These are phyloP conservation scores for Allium sativum DNA, from an alignment of 106 monocot genomes.

Conservation along the genomic window DNA sequence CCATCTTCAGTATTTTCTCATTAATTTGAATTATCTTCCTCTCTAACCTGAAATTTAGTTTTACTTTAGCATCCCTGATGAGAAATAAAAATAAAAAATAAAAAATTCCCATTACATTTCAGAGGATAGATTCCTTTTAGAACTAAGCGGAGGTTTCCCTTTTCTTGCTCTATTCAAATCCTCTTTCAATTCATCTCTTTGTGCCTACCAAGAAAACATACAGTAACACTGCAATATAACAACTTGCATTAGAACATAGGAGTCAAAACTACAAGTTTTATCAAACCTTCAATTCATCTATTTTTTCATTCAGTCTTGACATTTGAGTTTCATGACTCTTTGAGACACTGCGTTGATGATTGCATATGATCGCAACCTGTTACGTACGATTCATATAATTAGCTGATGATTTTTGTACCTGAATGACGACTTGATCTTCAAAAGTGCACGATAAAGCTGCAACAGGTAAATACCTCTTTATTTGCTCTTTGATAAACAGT, in stretches of 20 bases:
- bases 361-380: constrained; percentile 93
- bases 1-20: constrained; percentile 68
- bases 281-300: constrained; percentile 66
- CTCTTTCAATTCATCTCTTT: constrained; percentile 51
- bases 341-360: constrained; percentile 87
- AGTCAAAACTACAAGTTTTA: background rate
- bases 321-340: constrained; percentile 90
- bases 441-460: background rate
- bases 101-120: constrained; percentile 44
- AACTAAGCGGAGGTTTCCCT: constrained; percentile 64
- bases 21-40: constrained; percentile 55
- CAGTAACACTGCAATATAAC: background rate
- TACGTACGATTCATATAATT: background rate
- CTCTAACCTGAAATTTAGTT: constrained; percentile 43
- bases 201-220: constrained; percentile 18
- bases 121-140: constrained; percentile 54
- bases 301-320: constrained; percentile 73
- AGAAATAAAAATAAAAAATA: background rate
- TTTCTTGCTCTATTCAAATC: constrained; percentile 68
- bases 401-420: too few species aligned
- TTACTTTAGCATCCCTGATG: background rate
- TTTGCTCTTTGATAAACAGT: constrained; percentile 84
- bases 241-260: too few species aligned
- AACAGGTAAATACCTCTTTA: constrained; percentile 55
- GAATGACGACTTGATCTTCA: background rate